These are phyloP conservation scores for Pseudohalonectria lignicola DNA, from an alignment of 2,329 filamentous ascomycete species.

Conservation along the genomic window DNA sequence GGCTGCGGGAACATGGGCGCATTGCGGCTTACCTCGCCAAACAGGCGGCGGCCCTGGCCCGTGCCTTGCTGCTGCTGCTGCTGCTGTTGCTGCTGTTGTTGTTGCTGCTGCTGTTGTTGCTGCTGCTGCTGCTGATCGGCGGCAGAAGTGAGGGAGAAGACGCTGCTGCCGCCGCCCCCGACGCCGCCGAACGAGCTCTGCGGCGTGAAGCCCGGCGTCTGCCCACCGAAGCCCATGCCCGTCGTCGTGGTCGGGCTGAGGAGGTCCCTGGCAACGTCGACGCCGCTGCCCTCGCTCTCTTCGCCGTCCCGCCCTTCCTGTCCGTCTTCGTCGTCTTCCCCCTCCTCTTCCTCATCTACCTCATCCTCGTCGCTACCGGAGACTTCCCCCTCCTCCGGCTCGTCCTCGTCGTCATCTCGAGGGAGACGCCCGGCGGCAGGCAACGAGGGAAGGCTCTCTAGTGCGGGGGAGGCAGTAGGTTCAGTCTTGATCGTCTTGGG, in stretches of 20 bases:
- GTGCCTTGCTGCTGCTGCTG: conserved; percentile 9
- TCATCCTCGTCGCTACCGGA: conserved; percentile 25
- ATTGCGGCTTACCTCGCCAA: conserved; percentile 41
- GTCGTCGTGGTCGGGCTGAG: conserved; percentile 37
- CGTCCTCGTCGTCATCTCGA: not conserved
- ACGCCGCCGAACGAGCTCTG: conserved; percentile 47
- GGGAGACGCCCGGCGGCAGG: conserved; percentile 1
- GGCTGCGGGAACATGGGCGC: conserved; percentile 44
- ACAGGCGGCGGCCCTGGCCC: conserved; percentile 21
- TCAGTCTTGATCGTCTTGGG: too few relatives aligned
- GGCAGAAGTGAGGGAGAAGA: conserved; percentile 33
- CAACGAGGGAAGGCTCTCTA: too few relatives aligned
- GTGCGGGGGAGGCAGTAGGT: too few relatives aligned
- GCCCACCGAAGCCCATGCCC: conserved; percentile 22
- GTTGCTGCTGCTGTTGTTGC: conserved; percentile 4
- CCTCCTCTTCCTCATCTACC: conserved; percentile 28
- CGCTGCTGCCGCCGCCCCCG: conserved; percentile 29
- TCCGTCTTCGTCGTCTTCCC: conserved; percentile 36
- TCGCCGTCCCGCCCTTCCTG: too few relatives aligned
- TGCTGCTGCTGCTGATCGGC: conserved; percentile 29
- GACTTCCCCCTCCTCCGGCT: conserved; percentile 14
- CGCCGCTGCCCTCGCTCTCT: conserved; percentile 45
- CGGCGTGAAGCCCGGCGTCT: conserved; percentile 41
- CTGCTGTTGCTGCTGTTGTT: conserved; percentile 1
- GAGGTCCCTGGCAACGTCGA: conserved; percentile 54